Base-by-base conservation (phyloP, 2,329 filamentous ascomycete genomes). In the Davidsoniella neocaledoniae region DNA sequence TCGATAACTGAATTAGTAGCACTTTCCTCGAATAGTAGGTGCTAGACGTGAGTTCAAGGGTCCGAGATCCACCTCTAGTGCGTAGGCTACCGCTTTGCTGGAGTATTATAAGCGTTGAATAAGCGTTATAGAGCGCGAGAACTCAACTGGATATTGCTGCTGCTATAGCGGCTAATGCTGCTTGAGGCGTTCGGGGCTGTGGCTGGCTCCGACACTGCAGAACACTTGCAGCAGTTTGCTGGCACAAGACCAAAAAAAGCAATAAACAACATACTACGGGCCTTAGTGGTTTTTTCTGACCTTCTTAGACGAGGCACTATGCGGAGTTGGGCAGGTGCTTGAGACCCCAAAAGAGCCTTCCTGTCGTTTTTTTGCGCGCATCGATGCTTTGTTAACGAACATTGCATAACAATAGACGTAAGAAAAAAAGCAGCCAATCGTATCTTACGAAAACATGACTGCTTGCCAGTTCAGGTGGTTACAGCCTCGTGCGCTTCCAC, bases 401-500 rank as follows among this genome's bases (percentile, higher is more conserved):
- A 10, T 41, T 41, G 37, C 25, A 39, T 23, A 26, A 19, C 19
- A 17, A n/a, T n/a, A 33, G 12, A 47, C 16, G 21, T 17, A 36
- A 37, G 19, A 41, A 41, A 47, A 46, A 43, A 43, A 9, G 2
- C 21, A 36, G 7, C 43, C 29, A 47, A 47, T 47, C 14, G 16
- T 17, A 51, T 47, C 29, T 23, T 46, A 17, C 23, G 26, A 36
- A 43, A 26, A 16, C 44, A 52, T 53, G 51, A 29, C 43, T 43
- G 43, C 39, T 46, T 46, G 38, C 37, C 38, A 42, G 8, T 29
- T 49, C 29, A 48, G 43, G 46, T 43, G 42, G 47, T 47, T 43
- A 16, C 51, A 53, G 51, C 51, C 47, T 53, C 47, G 51, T 50
- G 51, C 51, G 21, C 33, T 45, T 16, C 39, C 43, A 44, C 49